Percentiles rank a stretch among this genome's conserved stretches.
phyloP scores from a whole-genome alignment of 768 basidiomycete genomes.

The Mycena filopes region DNA sequence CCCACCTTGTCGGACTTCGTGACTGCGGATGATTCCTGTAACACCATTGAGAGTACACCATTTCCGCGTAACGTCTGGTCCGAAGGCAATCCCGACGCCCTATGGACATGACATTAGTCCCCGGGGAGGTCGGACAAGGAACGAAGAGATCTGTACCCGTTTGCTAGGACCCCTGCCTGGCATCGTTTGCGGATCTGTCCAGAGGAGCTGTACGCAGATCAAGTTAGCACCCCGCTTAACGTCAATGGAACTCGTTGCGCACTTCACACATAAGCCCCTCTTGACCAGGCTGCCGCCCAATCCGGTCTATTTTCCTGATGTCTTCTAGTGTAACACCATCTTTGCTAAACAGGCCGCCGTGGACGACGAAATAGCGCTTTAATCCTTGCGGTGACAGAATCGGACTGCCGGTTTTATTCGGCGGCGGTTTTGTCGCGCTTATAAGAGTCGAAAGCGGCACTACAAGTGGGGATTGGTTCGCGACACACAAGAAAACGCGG shows the following conservation, averaged over 20 bases:
- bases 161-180: conserved; percentile 96
- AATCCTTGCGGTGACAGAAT: conserved; percentile 86
- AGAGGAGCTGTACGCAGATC: conserved; percentile 72
- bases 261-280: conserved; percentile 94
- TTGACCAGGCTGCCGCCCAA: conserved; percentile 92
- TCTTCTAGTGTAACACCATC: conserved; percentile 96
- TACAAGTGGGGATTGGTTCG: conserved; percentile 42
- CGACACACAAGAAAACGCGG: conserved; percentile 3
- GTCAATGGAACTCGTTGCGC: background rate
- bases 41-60: conserved; percentile 92
- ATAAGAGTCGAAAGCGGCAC: conserved; percentile 93
- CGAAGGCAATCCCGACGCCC: conserved; percentile 97
- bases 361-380: conserved; percentile 94
- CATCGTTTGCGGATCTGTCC: conserved; percentile 94
- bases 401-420: conserved; percentile 52
- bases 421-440: conserved; percentile 72
- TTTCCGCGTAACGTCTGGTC: conserved; percentile 89
- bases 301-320: conserved; percentile 86
- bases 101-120: conserved; percentile 40
- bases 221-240: background rate
- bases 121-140: conserved; percentile 24
- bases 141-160: conserved; percentile 64
- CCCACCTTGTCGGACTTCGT: conserved; percentile 93
- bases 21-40: conserved; percentile 91
- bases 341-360: conserved; percentile 96